Evolutionary conservation across 345 rosid species (phyloP).

Genomic region (Toxicodendron radicans): DNA sequence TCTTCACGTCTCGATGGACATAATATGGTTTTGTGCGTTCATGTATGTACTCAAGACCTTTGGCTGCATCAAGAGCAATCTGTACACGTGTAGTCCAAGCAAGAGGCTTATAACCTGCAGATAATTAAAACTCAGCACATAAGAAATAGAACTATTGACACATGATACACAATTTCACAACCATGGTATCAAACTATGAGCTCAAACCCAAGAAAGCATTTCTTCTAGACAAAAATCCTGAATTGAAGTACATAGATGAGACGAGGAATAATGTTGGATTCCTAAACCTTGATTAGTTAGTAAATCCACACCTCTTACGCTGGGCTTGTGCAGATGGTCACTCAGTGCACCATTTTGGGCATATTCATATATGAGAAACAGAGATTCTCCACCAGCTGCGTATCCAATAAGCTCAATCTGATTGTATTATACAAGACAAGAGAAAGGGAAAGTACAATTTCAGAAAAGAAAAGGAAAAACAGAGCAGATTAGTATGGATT

Average conservation of each 20-base stretch:
- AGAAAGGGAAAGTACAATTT: neutral
- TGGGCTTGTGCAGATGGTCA: constrained; percentile 31
- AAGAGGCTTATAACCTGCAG: constrained; percentile 34
- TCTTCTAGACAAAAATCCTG: too few relatives aligned
- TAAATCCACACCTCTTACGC: constrained; percentile 18
- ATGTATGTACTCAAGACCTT: constrained; percentile 43
- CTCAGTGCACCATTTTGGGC: constrained; percentile 39
- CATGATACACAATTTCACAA: neutral
- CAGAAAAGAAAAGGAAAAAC: neutral
- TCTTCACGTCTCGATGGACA: constrained; percentile 39
- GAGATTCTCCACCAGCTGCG: constrained; percentile 36
- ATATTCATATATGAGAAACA: constrained; percentile 42
- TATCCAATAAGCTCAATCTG: constrained; percentile 39
- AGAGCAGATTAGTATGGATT: neutral
- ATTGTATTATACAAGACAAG: constrained; percentile 1
- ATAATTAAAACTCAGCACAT: neutral
- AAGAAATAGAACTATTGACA: neutral
- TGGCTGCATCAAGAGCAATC: constrained; percentile 42
- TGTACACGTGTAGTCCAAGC: constrained; percentile 29
- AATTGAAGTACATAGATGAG: too few relatives aligned
- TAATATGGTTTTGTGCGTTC: constrained; percentile 33
- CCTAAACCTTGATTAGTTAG: neutral
- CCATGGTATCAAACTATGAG: neutral
- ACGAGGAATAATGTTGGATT: neutral
- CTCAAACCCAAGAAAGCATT: too few relatives aligned